Base-by-base conservation (phyloP, 345 rosid genomes). In the Linum tenue region DNA sequence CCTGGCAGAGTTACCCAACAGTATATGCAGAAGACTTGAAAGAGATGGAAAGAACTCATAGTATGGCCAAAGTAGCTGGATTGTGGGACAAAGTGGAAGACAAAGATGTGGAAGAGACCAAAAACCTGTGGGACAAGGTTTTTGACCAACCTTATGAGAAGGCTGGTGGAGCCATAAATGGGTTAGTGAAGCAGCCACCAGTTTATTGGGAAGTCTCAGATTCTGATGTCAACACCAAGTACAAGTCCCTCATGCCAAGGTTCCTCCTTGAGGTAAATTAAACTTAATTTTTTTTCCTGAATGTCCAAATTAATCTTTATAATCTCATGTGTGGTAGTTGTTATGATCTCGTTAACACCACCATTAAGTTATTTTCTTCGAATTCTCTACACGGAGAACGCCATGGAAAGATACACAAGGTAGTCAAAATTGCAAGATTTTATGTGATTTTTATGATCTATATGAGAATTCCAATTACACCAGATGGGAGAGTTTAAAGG, bases 91-190 rank as follows among this genome's bases (percentile, higher is more conserved):
- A 65, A n/a, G 81, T 81, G 10, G 74, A 82, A 75, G 80, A 74
- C 40, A 75, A 63, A 39, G 86, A 85, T 56, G 74, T 79, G 7
- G 82, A 86, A 63, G 81, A 71, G 53, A 83, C 87, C 17, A 81
- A 78, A 77, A 74, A 69, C 58, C 63, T 84, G 4, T 89, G 92
- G 98, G 84, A 87, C 59, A 70, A 68, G 65, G 72, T 62, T 5
- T 92, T 92, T 55, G 82, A 87, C 72, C 91, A 86, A 67, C 94
- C 95, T 2, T 87, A 84, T 38, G 94, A 84, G 78, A 92, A 83
- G 75, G 94, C 97, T 59, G 97, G 98, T 41, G 90, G 88, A 16
- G 75, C 67, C 16, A 44, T 80, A 75, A 10, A 56, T 72, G 35
- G 76, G 76, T 37, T 70, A 77, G 51, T 50, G 55, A 56, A 69